Base-by-base conservation (phyloP, 371 early-diverging fungal genomes). In the Saksenaea oblongispora region DNA sequence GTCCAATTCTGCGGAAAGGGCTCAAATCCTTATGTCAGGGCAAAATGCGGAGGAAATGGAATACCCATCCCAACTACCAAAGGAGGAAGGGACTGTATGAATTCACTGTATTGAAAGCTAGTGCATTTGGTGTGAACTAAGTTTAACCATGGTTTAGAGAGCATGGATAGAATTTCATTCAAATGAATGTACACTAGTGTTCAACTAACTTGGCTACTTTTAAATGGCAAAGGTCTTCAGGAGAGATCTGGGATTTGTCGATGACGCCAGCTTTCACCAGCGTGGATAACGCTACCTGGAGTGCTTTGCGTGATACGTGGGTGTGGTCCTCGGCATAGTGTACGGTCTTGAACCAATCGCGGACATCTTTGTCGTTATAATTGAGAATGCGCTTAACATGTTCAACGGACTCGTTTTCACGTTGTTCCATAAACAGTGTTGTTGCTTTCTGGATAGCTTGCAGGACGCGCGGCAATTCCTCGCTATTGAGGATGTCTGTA, bases 331-430 rank as follows among this genome's bases (percentile, higher is more conserved):
- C 26, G 31, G 87, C 84, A 70, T 87, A 94, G 35, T 65, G 64
- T 8, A 92, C 91, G 3, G 84, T 86, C 64, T 73, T 82, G 69
- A 89, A 87, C 94, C 94, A 94, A 35, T 75, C 70, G 54, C 78
- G 70, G 0, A 90, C 91, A 73, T 94, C 93, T n/a, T 79, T 77
- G 47, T 67, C 72, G 11, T 74, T 67, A 35, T 91, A 89, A 8
- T 86, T 81, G 59, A 91, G 80, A 64, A 67, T 74, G 5, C 77
- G 64, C 59, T 82, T 79, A 3, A 92, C 84, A 59, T 79, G 88
- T 15, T 78, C 37, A 5, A 86, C 65, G 5, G 89, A 87, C 26
- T 64, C 74, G 34, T 78, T 75, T 13, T 78, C 80, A 53, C 74
- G 78, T 59, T 75, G 69, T 1, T 68, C 79, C 68, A 84, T 83